Base-by-base conservation (phyloP, 306 rosid genomes). In the Cucumis sativus region DNA sequence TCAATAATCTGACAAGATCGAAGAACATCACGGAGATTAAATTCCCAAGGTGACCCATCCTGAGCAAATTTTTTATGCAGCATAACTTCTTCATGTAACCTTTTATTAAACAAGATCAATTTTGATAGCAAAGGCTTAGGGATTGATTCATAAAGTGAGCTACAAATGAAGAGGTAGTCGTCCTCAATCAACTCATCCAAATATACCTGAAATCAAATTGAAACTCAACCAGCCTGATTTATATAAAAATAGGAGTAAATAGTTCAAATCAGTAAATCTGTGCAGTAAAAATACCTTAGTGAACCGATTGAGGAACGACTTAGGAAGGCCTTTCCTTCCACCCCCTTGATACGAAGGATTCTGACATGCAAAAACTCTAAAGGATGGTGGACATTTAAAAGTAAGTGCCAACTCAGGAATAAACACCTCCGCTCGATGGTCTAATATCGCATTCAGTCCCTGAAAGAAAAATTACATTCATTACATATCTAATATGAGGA, bases 391-490 rank as follows among this genome's bases (percentile, higher is more conserved):
- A 72, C 97, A 95, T 81, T 92, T 90, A 70, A 86, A 95, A 57
- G 96, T 95, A 77, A 61, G 79, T 55, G 92, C 92, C 82, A 95
- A 60, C 83, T 95, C 98, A 13, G 98, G 98, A 77, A 95, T 95
- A 80, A 90, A 95, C 55, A 95, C 97, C 86, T 92, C 96, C 51
- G 97, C 98, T 84, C 98, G 93, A 81, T 95, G 98, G 84, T 95
- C 98, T 83, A 95, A 85, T 82, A 95, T 95, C 55, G 98, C 95
- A 87, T 95, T 95, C 82, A 95, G 87, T 76, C 98, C 98, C 98
- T 94, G 83, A 79, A 30, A 82, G 40, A 33, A 21, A 74, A 55
- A 4, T 10, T 20, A 25, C 57, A 25, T 43, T 37, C 60, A 1
- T 55, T 65, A 35, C 33, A 45, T 76, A 18, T 68, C 55, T 41